A percentile compares a stretch with the other conserved stretches of the same genome.
These are phyloP conservation scores for Pleurotus platypus DNA, from an alignment of 768 basidiomycete species.

Conservation along the genomic window DNA sequence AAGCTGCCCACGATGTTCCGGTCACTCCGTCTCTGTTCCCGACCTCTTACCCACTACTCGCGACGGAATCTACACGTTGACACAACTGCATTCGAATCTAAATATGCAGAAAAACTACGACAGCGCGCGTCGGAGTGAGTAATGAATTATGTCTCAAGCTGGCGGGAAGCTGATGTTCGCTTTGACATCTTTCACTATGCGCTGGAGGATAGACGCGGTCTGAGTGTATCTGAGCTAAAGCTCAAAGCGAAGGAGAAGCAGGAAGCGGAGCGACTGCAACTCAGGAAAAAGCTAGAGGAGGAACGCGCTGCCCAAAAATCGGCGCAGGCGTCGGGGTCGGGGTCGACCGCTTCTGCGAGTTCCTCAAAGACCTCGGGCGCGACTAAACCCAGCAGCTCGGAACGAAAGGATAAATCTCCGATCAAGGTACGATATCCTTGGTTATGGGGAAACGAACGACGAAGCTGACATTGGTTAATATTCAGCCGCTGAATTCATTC, in stretches of 20 bases:
- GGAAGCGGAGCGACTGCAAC: constrained; percentile 17
- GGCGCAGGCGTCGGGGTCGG: constrained; percentile 4
- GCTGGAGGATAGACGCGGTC: constrained; percentile 33
- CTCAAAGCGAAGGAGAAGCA: constrained; percentile 28
- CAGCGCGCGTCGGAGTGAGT: constrained; percentile 61
- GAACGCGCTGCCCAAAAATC: constrained; percentile 8
- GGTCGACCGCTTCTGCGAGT: constrained; percentile 11
- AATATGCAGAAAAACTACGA: constrained; percentile 70
- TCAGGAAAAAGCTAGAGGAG: constrained; percentile 14
- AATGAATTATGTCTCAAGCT: constrained; percentile 11
- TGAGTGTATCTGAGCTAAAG: constrained; percentile 35
- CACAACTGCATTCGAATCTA: constrained; percentile 31
- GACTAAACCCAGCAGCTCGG: constrained; percentile 8
- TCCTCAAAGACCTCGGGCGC: constrained; percentile 2
- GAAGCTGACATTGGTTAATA: constrained; percentile 5
- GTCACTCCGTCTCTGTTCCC: not conserved
- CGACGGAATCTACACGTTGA: not conserved
- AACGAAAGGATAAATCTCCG: constrained; percentile 64
- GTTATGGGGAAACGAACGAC: not conserved
- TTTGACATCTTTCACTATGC: constrained; percentile 13
- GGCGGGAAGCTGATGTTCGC: constrained; percentile 18
- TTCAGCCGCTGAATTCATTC: constrained; percentile 76
- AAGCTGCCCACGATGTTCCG: not conserved
- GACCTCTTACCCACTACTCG: not conserved
- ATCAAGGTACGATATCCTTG: constrained; percentile 44